phyloP scores from a whole-genome alignment of 2,329 filamentous ascomycete genomes.

The Clonostachys rosea region DNA sequence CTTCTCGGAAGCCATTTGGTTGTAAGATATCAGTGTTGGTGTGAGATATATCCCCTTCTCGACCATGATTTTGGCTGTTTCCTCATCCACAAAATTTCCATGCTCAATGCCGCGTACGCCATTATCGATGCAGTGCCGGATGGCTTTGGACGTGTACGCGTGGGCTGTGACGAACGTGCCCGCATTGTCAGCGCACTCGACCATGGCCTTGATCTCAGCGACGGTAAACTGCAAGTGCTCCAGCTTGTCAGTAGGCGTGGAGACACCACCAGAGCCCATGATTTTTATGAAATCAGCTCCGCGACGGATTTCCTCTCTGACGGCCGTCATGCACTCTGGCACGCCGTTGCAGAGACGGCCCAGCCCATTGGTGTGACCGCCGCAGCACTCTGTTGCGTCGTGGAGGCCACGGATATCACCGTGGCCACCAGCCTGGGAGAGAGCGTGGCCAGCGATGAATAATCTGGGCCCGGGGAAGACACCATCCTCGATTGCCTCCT shows the following conservation, averaged over 20 bases:
- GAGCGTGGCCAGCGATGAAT: slow-evolving; percentile 46
- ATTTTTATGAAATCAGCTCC: slow-evolving; percentile 61
- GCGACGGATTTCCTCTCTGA: slow-evolving; percentile 47
- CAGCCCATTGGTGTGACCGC: slow-evolving; percentile 23
- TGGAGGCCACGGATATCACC: slow-evolving; percentile 28
- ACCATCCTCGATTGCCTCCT: slow-evolving; percentile 50
- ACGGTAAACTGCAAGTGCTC: slow-evolving; percentile 51
- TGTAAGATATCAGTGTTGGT: slow-evolving; percentile 48
- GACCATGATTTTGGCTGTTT: slow-evolving; percentile 44
- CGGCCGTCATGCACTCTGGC: slow-evolving; percentile 43
- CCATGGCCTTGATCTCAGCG: slow-evolving; percentile 50
- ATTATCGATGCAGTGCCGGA: slow-evolving; percentile 43
- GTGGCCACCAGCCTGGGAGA: slow-evolving; percentile 53
- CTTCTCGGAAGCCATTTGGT: slow-evolving; percentile 37
- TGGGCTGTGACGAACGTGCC: slow-evolving; percentile 53
- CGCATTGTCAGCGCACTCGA: slow-evolving; percentile 38
- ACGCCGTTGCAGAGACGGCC: slow-evolving; percentile 39
- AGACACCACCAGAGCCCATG: slow-evolving; percentile 47
- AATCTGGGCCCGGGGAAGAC: slow-evolving; percentile 50
- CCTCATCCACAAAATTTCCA: slow-evolving; percentile 33
- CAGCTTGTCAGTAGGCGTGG: slow-evolving; percentile 44
- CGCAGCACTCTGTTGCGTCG: background rate
- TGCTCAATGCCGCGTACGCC: slow-evolving; percentile 49
- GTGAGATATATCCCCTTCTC: slow-evolving; percentile 42
- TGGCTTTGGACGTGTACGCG: slow-evolving; percentile 49